These are phyloP conservation scores for Pythium phragmiticola DNA, from an alignment of 352 stramenopile species.

Conservation along the genomic window DNA sequence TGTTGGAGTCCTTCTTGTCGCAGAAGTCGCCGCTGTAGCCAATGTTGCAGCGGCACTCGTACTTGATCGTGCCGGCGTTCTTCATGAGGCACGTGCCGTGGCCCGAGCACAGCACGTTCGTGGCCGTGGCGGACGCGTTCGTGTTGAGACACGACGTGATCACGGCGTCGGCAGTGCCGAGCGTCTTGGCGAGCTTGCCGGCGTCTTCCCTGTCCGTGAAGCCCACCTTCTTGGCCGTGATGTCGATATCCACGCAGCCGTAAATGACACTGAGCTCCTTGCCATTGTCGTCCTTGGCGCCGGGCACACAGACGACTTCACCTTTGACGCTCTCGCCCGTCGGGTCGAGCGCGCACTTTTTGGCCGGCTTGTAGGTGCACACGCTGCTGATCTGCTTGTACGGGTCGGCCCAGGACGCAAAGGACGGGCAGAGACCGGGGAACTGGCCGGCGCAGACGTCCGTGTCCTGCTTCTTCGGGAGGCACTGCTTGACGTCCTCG, in stretches of 20 bases:
- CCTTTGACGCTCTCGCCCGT: slow-evolving; percentile 46
- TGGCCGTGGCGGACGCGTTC: slow-evolving; percentile 43
- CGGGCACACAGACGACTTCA: slow-evolving; percentile 55
- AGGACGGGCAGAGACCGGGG: slow-evolving; percentile 62
- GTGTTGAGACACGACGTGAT: slow-evolving; percentile 49
- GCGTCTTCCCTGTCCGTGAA: slow-evolving; percentile 55
- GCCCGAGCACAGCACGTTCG: slow-evolving; percentile 49
- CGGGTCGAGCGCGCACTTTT: slow-evolving; percentile 48
- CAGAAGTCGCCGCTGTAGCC: slow-evolving; percentile 68
- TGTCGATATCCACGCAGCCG: slow-evolving; percentile 70
- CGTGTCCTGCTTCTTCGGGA: slow-evolving; percentile 56
- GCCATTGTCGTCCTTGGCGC: slow-evolving; percentile 38
- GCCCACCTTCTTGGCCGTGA: slow-evolving; percentile 42
- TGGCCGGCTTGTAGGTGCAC: slow-evolving; percentile 70
- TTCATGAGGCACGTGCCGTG: slow-evolving; percentile 65
- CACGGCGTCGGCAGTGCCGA: slow-evolving; percentile 45
- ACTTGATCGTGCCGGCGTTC: slow-evolving; percentile 38
- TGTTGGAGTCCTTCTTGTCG: slow-evolving; percentile 65
- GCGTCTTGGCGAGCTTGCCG: slow-evolving; percentile 47
- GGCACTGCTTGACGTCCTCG: slow-evolving; percentile 69
- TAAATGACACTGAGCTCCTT: slow-evolving; percentile 62
- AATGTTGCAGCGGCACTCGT: slow-evolving; percentile 72
- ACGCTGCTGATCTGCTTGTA: slow-evolving; percentile 80
- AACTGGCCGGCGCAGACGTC: slow-evolving; percentile 67
- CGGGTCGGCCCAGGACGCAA: slow-evolving; percentile 59